A percentile compares a stretch with the other conserved stretches of the same genome.
phyloP scores from a whole-genome alignment of 371 early-diverging fungal genomes.

The Batrachochytrium dendrobatidis region DNA sequence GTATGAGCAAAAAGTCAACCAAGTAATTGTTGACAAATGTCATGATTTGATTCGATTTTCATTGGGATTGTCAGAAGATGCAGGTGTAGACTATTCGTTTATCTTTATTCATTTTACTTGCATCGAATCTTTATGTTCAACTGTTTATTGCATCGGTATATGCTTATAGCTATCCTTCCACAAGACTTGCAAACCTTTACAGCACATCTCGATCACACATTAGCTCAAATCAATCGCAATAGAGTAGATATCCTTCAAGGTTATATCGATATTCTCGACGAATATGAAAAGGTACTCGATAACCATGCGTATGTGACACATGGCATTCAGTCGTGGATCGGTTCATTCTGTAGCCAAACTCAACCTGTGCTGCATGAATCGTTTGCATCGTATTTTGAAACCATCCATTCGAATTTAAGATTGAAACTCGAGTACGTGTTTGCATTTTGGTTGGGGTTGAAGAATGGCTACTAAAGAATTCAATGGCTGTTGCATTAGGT shows the following conservation, averaged over 20 bases:
- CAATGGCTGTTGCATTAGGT: neutral
- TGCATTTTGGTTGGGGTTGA: neutral
- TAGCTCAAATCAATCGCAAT: neutral
- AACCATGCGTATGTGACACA: neutral
- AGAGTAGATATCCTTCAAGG: neutral
- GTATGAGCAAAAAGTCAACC: neutral
- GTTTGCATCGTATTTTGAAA: neutral
- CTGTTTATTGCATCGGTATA: neutral
- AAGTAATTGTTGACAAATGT: neutral
- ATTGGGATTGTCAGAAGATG: neutral
- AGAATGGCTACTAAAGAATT: neutral
- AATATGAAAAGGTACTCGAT: neutral
- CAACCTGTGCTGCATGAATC: neutral
- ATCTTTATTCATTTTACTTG: neutral
- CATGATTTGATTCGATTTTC: neutral
- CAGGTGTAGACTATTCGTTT: neutral
- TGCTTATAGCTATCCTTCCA: neutral
- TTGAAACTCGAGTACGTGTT: constrained; percentile 3
- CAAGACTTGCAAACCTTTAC: neutral
- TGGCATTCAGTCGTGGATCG: neutral
- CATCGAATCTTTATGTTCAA: neutral
- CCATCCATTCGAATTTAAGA: neutral
- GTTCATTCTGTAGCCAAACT: neutral
- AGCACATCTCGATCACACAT: neutral
- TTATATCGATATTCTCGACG: neutral